Evolutionary conservation across 805 yeast species (phyloP).

Genomic region (Lipomyces oligophaga): DNA sequence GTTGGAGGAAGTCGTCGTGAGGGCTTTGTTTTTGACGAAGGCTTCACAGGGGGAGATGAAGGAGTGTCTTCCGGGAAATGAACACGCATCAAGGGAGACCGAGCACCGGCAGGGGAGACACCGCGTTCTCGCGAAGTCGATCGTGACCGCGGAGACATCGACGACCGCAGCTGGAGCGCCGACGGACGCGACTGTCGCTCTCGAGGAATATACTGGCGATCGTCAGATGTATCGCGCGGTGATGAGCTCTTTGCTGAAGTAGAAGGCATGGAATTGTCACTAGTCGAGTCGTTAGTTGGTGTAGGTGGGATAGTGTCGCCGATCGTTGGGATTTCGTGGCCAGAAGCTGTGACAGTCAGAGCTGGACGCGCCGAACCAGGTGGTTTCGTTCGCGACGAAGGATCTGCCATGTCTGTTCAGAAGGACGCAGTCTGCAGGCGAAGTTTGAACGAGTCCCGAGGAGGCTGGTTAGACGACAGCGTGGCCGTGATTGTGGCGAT

Average conservation of each 20-base stretch:
- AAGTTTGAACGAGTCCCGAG: too few relatives aligned
- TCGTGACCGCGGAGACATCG: slow-evolving; percentile 26
- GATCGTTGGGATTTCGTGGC: not conserved
- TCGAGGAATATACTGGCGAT: not conserved
- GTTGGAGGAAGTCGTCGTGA: not conserved
- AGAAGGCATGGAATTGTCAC: not conserved
- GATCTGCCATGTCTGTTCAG: too few relatives aligned
- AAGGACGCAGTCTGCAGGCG: too few relatives aligned
- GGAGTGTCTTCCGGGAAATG: slow-evolving; percentile 34
- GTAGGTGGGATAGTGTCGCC: slow-evolving; percentile 13
- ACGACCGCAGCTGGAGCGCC: slow-evolving; percentile 21
- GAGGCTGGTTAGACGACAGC: too few relatives aligned
- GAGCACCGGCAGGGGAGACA: slow-evolving; percentile 17
- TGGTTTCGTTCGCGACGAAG: too few relatives aligned
- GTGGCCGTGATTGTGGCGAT: too few relatives aligned
- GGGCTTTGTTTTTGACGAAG: not conserved
- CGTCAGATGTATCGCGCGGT: not conserved
- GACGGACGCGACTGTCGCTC: slow-evolving; percentile 18
- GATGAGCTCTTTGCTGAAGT: not conserved
- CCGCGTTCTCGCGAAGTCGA: slow-evolving; percentile 22
- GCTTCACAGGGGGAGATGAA: not conserved
- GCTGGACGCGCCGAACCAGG: too few relatives aligned
- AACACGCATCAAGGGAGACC: slow-evolving; percentile 28
- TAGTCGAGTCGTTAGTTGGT: slow-evolving; percentile 1
- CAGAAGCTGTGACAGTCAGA: not conserved